Base-by-base conservation (phyloP, 306 rosid genomes). In the Senna siamea region DNA sequence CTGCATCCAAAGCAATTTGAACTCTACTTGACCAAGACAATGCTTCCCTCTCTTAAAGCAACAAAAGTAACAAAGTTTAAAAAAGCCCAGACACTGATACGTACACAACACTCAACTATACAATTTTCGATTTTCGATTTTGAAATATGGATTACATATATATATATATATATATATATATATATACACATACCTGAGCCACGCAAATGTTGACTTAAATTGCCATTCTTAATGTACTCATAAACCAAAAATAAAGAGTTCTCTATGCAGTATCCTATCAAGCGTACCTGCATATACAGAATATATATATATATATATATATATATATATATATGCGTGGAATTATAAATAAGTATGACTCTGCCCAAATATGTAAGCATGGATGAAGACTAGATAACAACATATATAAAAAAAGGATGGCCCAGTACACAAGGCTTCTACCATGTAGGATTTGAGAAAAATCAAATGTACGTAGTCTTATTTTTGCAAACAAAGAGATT, bases 251-350 rank as follows among this genome's bases (percentile, higher is more conserved):
- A 87, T 43, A 88, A 82, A 38, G 92, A 90, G 76, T 87, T 87
- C 66, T 88, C 90, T 10, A 88, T 82, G 48, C 97, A 87, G 78
- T 86, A 90, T 35, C 97, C 97, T 53, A 90, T 90, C 77, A 90
- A 66, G 54, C 92, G 78, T 51, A 90, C 90, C 92, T 90, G 90
- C 77, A 19, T 41, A n/a, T n/a, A n/a, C 5, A 54, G 40, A 19
- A 18, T 18, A 70, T 44, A 18, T 18, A 66, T 44, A 15, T 40
- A 61, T 54, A n/a, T n/a, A n/a, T n/a, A n/a, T n/a, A n/a, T n/a
- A n/a, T n/a, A n/a, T n/a, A n/a, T n/a, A n/a, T n/a, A n/a, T n/a
- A n/a, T n/a, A n/a, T n/a, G n/a, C n/a, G n/a, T n/a, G n/a, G n/a
- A n/a, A n/a, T n/a, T n/a, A n/a, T n/a, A n/a, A n/a, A n/a, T n/a